These are phyloP conservation scores for Smallanthus sonchifolius DNA, from an alignment of 129 eudicot genomes.

Conservation along the genomic window DNA sequence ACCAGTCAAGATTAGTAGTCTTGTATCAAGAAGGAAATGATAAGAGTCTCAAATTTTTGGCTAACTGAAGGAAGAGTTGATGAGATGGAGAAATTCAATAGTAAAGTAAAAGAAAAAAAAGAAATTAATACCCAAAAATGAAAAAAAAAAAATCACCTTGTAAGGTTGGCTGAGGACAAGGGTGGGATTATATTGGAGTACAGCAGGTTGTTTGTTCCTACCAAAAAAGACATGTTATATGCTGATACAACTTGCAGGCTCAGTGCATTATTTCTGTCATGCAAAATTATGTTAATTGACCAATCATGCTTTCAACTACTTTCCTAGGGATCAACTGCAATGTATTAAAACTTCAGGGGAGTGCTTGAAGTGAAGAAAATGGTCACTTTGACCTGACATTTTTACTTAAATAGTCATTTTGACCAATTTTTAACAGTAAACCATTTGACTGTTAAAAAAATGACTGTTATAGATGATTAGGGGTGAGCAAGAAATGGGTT, in stretches of 20 bases:
- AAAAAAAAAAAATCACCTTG: constrained; percentile 17
- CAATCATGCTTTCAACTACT: neutral
- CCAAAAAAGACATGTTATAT: constrained; percentile 3
- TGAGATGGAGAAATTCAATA: neutral
- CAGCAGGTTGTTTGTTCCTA: constrained; percentile 14
- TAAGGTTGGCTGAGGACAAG: constrained; percentile 26
- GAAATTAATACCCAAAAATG: neutral
- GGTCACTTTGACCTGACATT: no score
- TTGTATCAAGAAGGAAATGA: neutral
- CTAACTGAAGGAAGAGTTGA: neutral
- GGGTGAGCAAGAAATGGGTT: no score
- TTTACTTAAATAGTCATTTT: neutral
- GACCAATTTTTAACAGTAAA: neutral
- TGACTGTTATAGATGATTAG: no score
- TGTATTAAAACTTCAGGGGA: neutral
- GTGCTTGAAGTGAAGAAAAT: neutral
- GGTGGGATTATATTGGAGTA: neutral
- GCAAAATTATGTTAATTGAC: neutral
- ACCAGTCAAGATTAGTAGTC: neutral
- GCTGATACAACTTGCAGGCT: constrained; percentile 19
- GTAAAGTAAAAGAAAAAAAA: neutral
- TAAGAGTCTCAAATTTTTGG: no score
- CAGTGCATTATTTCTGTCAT: constrained; percentile 11
- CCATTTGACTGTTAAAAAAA: neutral
- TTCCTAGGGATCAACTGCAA: neutral